Evolutionary conservation across 1,284 basidiomycete genomes (phyloP).

Genomic region (Pholiota adiposa): DNA sequence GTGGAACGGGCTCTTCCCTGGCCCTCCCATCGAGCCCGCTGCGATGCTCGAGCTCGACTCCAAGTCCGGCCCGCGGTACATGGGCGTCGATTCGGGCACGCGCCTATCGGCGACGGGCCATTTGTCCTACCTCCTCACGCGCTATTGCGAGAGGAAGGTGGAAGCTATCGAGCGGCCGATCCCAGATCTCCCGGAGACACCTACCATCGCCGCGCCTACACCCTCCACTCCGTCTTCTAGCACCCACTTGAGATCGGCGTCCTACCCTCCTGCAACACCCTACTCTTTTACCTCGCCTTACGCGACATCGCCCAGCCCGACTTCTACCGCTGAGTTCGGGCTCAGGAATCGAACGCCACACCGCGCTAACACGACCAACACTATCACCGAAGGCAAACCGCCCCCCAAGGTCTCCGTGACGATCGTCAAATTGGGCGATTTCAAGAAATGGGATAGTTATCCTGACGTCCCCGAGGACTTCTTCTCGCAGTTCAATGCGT

Average conservation of each 20-base stretch:
- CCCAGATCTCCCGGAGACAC: background rate
- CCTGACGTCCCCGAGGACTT: constrained; percentile 4
- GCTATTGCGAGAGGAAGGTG: constrained; percentile 3
- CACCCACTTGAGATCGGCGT: too few relatives aligned
- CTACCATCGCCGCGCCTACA: background rate
- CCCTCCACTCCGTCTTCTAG: background rate
- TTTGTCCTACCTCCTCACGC: constrained; percentile 15
- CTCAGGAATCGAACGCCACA: background rate
- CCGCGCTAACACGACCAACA: background rate
- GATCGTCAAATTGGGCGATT: constrained; percentile 12
- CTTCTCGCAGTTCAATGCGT: constrained; percentile 11
- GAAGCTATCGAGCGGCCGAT: background rate
- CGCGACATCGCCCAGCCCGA: background rate
- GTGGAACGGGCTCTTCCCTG: constrained; percentile 22
- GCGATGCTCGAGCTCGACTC: constrained; percentile 21
- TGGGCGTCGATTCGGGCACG: constrained; percentile 18
- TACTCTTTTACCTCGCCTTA: background rate
- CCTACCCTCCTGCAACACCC: background rate
- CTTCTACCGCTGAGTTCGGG: background rate
- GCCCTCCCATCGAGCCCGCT: constrained; percentile 18
- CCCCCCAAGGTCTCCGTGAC: constrained; percentile 7
- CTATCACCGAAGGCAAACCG: background rate
- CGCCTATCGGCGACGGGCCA: constrained; percentile 15
- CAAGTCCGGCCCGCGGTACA: constrained; percentile 16
- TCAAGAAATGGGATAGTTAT: constrained; percentile 4